A percentile compares a stretch with the other conserved stretches of the same genome.
These are phyloP conservation scores for Eucalyptus rudis DNA, from an alignment of 345 rosid genomes.

Conservation along the genomic window DNA sequence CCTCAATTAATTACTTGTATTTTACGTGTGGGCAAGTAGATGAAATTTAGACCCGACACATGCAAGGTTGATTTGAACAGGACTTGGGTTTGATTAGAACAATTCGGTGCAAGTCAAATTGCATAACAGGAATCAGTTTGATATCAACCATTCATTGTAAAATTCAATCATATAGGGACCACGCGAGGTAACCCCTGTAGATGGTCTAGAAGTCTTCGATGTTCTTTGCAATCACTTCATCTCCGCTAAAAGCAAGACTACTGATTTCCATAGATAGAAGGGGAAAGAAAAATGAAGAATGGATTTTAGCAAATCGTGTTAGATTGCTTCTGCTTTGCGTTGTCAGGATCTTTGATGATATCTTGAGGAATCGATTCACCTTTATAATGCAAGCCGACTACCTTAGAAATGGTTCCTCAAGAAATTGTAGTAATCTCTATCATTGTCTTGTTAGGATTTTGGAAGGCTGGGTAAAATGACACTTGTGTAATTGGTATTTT, in stretches of 20 bases:
- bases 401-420: neutral
- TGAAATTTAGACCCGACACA: neutral
- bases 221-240: neutral
- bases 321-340: neutral
- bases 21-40: neutral
- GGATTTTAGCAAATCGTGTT: neutral
- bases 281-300: neutral
- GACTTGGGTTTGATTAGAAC: neutral
- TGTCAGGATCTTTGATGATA: neutral
- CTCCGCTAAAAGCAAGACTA: neutral
- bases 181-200: neutral
- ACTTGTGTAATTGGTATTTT: neutral
- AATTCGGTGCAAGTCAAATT: neutral
- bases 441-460: neutral
- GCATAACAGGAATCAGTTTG: neutral
- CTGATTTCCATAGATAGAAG: neutral
- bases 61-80: neutral
- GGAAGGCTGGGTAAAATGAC: neutral
- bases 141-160: neutral
- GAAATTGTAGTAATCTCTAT: neutral
- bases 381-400: neutral
- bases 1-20: neutral
- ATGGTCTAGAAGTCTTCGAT: neutral
- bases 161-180: neutral
- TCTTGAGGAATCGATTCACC: neutral